These are phyloP conservation scores for Puccinia sorghi DNA, from an alignment of 1,284 basidiomycete genomes.

Conservation along the genomic window DNA sequence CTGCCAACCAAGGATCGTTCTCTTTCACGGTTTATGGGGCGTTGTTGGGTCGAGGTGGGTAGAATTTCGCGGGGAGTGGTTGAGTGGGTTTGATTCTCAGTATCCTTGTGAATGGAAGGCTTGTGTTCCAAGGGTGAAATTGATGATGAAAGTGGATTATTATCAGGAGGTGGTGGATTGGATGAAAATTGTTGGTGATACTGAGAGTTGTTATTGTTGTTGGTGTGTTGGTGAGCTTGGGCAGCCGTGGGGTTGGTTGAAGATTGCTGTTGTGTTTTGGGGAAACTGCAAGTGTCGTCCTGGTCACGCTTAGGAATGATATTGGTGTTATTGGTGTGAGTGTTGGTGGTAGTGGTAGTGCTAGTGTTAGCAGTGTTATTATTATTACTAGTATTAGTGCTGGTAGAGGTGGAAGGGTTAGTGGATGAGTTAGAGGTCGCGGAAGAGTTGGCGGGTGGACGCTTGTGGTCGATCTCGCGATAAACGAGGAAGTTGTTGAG, in stretches of 20 bases:
- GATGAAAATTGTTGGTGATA: conserved; percentile 17
- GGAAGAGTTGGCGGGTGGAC: not conserved
- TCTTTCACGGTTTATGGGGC: conserved; percentile 63
- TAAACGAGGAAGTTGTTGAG: conserved; percentile 86
- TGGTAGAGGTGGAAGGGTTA: conserved; percentile 14
- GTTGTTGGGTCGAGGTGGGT: conserved; percentile 61
- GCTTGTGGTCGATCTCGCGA: conserved; percentile 51
- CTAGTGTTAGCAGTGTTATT: not conserved
- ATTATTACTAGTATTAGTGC: not conserved
- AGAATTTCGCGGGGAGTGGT: conserved; percentile 49
- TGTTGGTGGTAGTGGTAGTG: not conserved
- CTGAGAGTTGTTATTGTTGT: conserved; percentile 2
- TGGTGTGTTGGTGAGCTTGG: not conserved
- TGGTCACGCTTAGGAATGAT: conserved; percentile 14
- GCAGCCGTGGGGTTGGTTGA: not conserved
- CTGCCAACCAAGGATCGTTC: conserved; percentile 83
- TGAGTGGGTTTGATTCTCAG: conserved; percentile 53
- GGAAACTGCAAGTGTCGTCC: not conserved
- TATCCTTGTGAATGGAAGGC: not conserved
- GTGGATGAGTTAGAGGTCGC: not conserved
- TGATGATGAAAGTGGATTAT: not conserved
- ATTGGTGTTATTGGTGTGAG: not conserved
- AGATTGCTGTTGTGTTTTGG: not conserved
- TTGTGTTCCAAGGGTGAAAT: not conserved
- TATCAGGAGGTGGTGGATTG: not conserved